Percentiles rank a stretch among this genome's conserved stretches.
Conservation (phyloP, 108 stramenopile genomes). For the Mediolabrus comicus region DNA sequence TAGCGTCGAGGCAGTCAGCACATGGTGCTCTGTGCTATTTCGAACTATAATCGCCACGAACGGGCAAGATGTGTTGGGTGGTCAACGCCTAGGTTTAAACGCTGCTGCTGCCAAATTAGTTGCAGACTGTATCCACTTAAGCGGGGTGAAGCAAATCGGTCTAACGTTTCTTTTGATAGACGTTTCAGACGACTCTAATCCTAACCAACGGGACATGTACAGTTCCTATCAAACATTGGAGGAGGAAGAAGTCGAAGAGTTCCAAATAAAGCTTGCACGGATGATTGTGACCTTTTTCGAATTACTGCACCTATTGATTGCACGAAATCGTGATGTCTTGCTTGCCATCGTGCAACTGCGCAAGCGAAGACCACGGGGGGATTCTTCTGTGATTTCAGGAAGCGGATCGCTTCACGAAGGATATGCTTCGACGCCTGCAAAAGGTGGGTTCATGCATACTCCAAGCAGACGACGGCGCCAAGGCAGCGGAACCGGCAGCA, state of each 20-base stretch:
- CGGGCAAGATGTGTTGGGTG: slow-evolving; percentile 68
- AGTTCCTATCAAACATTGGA: slow-evolving; percentile 53
- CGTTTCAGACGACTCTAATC: slow-evolving; percentile 37
- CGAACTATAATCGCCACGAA: slow-evolving; percentile 83
- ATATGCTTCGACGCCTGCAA: slow-evolving; percentile 16
- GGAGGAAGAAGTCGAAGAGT: slow-evolving; percentile 67
- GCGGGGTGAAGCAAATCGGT: slow-evolving; percentile 85
- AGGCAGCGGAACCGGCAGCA: slow-evolving; percentile 2
- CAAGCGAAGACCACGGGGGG: slow-evolving; percentile 47
- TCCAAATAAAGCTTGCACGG: slow-evolving; percentile 73
- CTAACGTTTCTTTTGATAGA: slow-evolving; percentile 56
- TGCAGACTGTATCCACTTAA: slow-evolving; percentile 81
- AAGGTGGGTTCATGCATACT: slow-evolving; percentile 2
- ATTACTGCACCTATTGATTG: slow-evolving; percentile 78
- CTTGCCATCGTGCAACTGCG: slow-evolving; percentile 67
- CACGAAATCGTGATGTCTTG: slow-evolving; percentile 76
- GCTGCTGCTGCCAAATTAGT: slow-evolving; percentile 83
- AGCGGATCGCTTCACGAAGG: slow-evolving; percentile 29
- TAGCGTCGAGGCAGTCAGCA: slow-evolving; percentile 76
- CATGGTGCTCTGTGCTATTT: slow-evolving; percentile 88
- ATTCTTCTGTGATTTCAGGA: slow-evolving; percentile 17
- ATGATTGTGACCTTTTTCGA: slow-evolving; percentile 84
- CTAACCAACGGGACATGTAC: slow-evolving; percentile 13
- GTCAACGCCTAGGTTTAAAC: slow-evolving; percentile 73
- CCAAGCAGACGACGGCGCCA: slow-evolving; percentile 1